phyloP scores from a whole-genome alignment of 2,329 filamentous ascomycete genomes.

The Botryotinia globosa region DNA sequence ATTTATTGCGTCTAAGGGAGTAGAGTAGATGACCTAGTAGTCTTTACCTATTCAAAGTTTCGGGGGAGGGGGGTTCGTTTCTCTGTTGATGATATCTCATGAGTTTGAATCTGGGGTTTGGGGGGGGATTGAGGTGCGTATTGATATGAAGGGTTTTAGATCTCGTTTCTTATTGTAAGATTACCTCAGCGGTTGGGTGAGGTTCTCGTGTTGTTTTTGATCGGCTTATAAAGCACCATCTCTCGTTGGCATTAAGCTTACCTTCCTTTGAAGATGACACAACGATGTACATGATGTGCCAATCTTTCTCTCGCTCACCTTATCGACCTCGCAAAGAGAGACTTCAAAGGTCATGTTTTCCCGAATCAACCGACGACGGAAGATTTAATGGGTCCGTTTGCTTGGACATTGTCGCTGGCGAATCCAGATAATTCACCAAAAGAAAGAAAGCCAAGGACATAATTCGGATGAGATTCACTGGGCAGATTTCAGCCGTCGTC shows the following conservation, averaged over 20 bases:
- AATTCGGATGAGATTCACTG: not conserved
- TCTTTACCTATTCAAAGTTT: not conserved
- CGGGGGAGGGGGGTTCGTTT: not conserved
- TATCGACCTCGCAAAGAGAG: not conserved
- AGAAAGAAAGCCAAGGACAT: not conserved
- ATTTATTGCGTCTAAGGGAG: fast-evolving
- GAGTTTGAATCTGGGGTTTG: not conserved
- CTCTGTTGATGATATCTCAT: not conserved
- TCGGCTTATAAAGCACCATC: not conserved
- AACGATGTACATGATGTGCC: not conserved
- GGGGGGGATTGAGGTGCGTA: fast-evolving
- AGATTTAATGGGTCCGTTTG: not conserved
- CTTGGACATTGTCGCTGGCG: not conserved
- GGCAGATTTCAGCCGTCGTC: not conserved
- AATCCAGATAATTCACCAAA: not conserved
- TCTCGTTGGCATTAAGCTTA: not conserved
- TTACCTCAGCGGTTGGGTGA: not conserved
- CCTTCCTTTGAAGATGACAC: not conserved
- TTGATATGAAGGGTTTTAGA: not conserved
- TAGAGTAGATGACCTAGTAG: not conserved
- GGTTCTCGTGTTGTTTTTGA: not conserved
- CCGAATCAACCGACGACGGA: not conserved
- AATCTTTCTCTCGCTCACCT: not conserved
- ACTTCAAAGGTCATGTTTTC: not conserved
- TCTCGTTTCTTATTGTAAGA: not conserved